These are phyloP conservation scores for Hypomontagnella submonticulosa DNA, from an alignment of 495 filamentous ascomycete species.

Conservation along the genomic window DNA sequence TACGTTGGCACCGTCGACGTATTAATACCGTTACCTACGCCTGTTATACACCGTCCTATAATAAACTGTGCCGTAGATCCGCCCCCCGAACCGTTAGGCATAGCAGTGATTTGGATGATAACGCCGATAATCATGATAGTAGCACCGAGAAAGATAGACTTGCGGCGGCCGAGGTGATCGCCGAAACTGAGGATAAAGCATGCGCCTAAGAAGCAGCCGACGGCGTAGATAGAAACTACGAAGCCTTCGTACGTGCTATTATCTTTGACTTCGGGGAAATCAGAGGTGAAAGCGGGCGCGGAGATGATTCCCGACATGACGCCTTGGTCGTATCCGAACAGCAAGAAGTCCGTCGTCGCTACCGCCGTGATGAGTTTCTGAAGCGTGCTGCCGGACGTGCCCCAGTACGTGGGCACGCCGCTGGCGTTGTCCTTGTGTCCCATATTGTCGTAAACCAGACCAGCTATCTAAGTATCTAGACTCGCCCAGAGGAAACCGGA, in stretches of 20 bases:
- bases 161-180: slow-evolving; percentile 74
- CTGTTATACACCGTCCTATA: slow-evolving; percentile 77
- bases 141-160: slow-evolving; percentile 75
- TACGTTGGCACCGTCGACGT: slow-evolving; percentile 83
- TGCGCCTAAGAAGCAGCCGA: slow-evolving; percentile 74
- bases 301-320: slow-evolving; percentile 62
- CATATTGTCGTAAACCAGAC: slow-evolving; percentile 31
- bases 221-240: slow-evolving; percentile 76
- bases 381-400: slow-evolving; percentile 28
- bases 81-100: slow-evolving; percentile 48
- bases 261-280: slow-evolving; percentile 53
- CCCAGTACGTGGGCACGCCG: slow-evolving; percentile 41
- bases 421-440: slow-evolving; percentile 37
- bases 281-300: slow-evolving; percentile 50
- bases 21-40: slow-evolving; percentile 82
- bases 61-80: slow-evolving; percentile 73
- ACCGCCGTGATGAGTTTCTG: slow-evolving; percentile 57
- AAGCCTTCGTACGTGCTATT: slow-evolving; percentile 71
- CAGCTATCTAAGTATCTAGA: slow-evolving; percentile 6
- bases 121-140: slow-evolving; percentile 78
- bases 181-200: slow-evolving; percentile 72
- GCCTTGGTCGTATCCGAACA: slow-evolving; percentile 58
- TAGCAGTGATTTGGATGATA: slow-evolving; percentile 71
- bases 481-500: slow-evolving; percentile 18
- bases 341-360: slow-evolving; percentile 60